Conservation (phyloP, 345 rosid genomes). For the Melastoma malabathricum region DNA sequence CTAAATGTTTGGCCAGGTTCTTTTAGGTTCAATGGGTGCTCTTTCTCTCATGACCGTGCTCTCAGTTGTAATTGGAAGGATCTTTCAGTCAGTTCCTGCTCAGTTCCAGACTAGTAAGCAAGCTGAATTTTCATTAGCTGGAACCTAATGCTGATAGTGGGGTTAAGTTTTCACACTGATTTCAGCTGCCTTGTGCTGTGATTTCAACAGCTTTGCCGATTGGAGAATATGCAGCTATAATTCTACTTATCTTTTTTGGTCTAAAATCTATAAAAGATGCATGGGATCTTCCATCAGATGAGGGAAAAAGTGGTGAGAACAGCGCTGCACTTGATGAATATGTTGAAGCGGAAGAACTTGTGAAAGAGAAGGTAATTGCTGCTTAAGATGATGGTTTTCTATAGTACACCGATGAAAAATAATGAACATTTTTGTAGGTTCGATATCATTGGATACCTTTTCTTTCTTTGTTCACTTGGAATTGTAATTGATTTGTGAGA, state of each 20-base stretch:
- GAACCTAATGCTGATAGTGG: neutral
- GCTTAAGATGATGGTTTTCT: neutral
- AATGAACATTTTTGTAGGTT: no score
- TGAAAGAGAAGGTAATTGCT: conserved; percentile 56
- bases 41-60: conserved; percentile 89
- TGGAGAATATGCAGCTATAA: conserved; percentile 93
- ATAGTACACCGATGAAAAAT: no score
- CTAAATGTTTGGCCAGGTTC: conserved; percentile 57
- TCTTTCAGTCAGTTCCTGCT: conserved; percentile 93
- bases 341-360: conserved; percentile 87
- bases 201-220: conserved; percentile 65
- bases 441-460: no score
- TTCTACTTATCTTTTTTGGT: conserved; percentile 86
- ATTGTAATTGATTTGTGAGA: no score
- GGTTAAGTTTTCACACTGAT: no score
- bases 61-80: conserved; percentile 79
- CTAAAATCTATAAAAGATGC: conserved; percentile 94
- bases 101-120: conserved; percentile 92
- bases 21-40: conserved; percentile 94
- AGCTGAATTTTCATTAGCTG: neutral
- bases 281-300: conserved; percentile 69
- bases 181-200: conserved; percentile 7
- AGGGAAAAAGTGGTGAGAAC: conserved; percentile 36
- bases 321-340: conserved; percentile 61
- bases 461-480: no score